These are phyloP conservation scores for Pharus latifolius DNA, from an alignment of 176 grass and related monocot species.

Conservation along the genomic window DNA sequence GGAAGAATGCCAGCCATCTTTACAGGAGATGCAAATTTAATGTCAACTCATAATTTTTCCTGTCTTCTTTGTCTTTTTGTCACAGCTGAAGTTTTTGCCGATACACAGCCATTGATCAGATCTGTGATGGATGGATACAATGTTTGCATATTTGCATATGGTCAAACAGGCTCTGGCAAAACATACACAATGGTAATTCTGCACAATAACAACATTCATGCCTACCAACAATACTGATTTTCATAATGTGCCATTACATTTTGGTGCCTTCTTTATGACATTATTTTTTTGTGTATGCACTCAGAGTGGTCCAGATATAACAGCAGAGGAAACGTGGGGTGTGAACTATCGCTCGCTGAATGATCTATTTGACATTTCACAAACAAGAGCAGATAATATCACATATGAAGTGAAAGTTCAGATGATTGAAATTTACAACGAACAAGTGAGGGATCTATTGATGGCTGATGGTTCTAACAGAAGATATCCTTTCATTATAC, in stretches of 20 bases:
- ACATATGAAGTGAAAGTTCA: conserved; percentile 61
- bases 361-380: conserved; percentile 72
- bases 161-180: conserved; percentile 82
- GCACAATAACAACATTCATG: background rate
- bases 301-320: conserved; percentile 70
- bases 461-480: conserved; percentile 49
- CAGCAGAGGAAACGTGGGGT: conserved; percentile 48
- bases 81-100: conserved; percentile 62
- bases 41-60: background rate
- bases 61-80: conserved; percentile 19
- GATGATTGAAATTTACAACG: conserved; percentile 97
- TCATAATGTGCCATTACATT: background rate
- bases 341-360: conserved; percentile 74
- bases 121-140: conserved; percentile 83
- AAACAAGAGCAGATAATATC: conserved; percentile 41
- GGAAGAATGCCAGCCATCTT: background rate
- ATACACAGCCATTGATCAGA: conserved; percentile 70
- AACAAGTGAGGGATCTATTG: conserved; percentile 87
- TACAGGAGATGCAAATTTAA: background rate
- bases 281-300: background rate
- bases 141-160: conserved; percentile 93
- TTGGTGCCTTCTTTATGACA: background rate
- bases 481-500: conserved; percentile 67
- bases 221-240: background rate
- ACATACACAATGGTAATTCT: conserved; percentile 83